Evolutionary conservation across 2,329 filamentous ascomycete genomes (phyloP).

Genomic region (Curvularia sp.): DNA sequence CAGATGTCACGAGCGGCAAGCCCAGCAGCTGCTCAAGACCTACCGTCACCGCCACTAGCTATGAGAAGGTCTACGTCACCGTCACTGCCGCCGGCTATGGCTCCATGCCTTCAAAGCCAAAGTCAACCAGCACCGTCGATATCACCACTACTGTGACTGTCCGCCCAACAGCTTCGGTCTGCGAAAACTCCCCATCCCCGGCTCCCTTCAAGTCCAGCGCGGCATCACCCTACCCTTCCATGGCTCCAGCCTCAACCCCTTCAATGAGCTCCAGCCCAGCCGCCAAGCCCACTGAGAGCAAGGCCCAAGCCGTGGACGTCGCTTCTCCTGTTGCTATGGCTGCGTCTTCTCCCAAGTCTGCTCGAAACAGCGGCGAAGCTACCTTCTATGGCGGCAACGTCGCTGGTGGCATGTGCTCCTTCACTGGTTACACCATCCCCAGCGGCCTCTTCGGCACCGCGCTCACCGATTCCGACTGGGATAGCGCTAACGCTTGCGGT

Average conservation of each 20-base stretch:
- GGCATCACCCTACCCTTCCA: background rate
- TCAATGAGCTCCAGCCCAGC: background rate
- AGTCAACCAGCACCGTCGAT: constrained; percentile 23
- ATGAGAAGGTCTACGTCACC: constrained; percentile 36
- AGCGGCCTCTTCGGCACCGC: constrained; percentile 67
- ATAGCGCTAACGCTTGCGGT: constrained; percentile 64
- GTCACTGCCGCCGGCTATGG: constrained; percentile 19
- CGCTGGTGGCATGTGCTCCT: constrained; percentile 68
- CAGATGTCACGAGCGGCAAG: constrained; percentile 10
- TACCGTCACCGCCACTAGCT: constrained; percentile 30
- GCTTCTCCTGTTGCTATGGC: constrained; percentile 11
- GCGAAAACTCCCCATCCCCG: constrained; percentile 23
- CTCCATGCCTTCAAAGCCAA: constrained; percentile 10
- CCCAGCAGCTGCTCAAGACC: constrained; percentile 13
- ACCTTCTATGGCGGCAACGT: constrained; percentile 54
- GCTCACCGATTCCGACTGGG: constrained; percentile 66
- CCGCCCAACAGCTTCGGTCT: constrained; percentile 13
- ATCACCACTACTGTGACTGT: constrained; percentile 30
- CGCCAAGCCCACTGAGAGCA: constrained; percentile 3
- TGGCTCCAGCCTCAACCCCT: background rate
- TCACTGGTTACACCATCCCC: constrained; percentile 68
- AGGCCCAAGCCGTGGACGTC: constrained; percentile 13
- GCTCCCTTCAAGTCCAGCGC: constrained; percentile 6
- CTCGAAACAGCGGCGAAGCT: constrained; percentile 40
- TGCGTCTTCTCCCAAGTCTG: background rate